A percentile compares a stretch with the other conserved stretches of the same genome.
Evolutionary conservation across 2,329 filamentous ascomycete genomes (phyloP).

Genomic region (Leptographium galeiforme): DNA sequence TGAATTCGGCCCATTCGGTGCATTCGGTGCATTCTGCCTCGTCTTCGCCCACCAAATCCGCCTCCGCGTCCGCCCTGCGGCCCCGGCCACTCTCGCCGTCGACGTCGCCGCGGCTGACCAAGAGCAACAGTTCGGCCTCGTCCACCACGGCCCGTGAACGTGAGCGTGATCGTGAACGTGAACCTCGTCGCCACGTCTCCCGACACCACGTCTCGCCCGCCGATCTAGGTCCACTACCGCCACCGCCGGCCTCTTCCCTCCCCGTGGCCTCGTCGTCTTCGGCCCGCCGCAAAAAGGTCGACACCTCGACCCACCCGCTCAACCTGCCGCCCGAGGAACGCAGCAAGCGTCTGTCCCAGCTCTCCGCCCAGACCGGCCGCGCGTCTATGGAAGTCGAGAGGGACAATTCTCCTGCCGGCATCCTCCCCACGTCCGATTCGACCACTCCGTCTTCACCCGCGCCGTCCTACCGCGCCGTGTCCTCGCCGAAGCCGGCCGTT

Average conservation of each 20-base stretch:
- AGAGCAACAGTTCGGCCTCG: neutral
- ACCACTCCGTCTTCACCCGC: slow-evolving; percentile 24
- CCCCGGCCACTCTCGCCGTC: neutral
- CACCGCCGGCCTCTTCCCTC: neutral
- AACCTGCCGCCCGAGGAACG: slow-evolving; percentile 85
- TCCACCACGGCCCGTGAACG: neutral
- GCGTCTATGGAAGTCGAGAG: slow-evolving; percentile 68
- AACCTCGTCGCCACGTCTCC: slow-evolving; percentile 1
- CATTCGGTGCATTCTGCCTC: slow-evolving; percentile 7
- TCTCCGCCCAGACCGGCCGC: slow-evolving; percentile 49
- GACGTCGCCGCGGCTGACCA: neutral
- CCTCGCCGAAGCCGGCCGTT: slow-evolving; percentile 3
- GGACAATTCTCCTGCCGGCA: slow-evolving; percentile 33
- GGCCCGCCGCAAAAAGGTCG: slow-evolving; percentile 39
- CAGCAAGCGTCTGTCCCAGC: slow-evolving; percentile 58
- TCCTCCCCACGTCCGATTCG: slow-evolving; percentile 13
- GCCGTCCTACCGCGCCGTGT: slow-evolving; percentile 20
- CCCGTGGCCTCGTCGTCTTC: slow-evolving; percentile 21
- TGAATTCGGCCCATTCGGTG: neutral
- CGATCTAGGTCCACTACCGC: neutral
- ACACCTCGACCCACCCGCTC: slow-evolving; percentile 61
- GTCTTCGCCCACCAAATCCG: slow-evolving; percentile 4
- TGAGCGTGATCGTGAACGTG: too few species aligned
- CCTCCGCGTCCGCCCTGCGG: neutral
- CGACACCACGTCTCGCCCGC: neutral